Percentiles rank a stretch among this genome's conserved stretches.
Conservation (phyloP, 805 yeast species). For the Zygoascus bituminiphila region DNA sequence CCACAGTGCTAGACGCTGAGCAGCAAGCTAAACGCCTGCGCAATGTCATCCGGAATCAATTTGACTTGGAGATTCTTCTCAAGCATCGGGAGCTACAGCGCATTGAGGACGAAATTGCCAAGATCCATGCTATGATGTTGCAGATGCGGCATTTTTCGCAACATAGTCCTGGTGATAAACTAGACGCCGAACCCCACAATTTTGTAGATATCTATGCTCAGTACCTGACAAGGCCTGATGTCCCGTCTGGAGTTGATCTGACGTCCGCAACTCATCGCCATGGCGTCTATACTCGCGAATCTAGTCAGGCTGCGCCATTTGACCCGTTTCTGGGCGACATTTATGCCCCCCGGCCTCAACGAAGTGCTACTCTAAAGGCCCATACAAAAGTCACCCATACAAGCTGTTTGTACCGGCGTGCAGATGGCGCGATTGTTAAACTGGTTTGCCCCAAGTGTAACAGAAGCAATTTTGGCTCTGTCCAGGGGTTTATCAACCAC, state of each 20-base stretch:
- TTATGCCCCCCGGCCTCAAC: conserved; percentile 7
- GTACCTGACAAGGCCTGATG: conserved; percentile 16
- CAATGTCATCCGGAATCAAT: conserved; percentile 21
- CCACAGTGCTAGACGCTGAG: conserved; percentile 1
- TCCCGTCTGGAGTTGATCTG: background rate
- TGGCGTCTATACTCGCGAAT: background rate
- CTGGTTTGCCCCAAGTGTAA: conserved; percentile 62
- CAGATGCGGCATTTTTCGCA: conserved; percentile 21
- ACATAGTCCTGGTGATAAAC: background rate
- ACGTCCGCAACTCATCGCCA: background rate
- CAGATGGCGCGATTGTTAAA: conserved; percentile 62
- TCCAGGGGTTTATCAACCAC: conserved; percentile 76
- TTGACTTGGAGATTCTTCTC: conserved; percentile 30
- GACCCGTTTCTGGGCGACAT: conserved; percentile 1
- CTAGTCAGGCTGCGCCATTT: background rate
- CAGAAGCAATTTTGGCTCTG: conserved; percentile 62
- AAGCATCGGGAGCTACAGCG: conserved; percentile 28
- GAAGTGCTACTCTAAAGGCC: conserved; percentile 5
- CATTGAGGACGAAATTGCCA: conserved; percentile 30
- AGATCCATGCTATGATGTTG: conserved; percentile 27
- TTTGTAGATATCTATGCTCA: conserved; percentile 22
- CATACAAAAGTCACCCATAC: background rate
- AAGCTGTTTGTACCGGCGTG: conserved; percentile 20
- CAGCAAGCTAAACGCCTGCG: conserved; percentile 2
- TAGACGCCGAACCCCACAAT: conserved; percentile 13